Percentiles rank a stretch among this genome's conserved stretches.
phyloP scores from a whole-genome alignment of 805 yeast genomes.

The Pichia heedii region DNA sequence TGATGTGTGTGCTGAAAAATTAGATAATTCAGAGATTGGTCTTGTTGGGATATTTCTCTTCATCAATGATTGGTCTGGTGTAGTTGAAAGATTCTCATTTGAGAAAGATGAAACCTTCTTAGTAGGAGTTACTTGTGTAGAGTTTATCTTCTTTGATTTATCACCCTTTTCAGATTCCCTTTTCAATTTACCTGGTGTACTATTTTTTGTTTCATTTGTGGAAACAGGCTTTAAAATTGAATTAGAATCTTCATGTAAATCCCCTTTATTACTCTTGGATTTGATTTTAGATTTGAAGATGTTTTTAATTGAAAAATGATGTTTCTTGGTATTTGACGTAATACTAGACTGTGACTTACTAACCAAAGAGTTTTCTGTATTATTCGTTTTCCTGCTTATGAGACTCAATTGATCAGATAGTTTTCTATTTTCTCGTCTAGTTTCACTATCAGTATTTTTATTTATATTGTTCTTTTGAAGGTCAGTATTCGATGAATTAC shows the following conservation, averaged over 20 bases:
- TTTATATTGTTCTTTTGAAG: not conserved
- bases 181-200: no score
- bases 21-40: conserved; percentile 45
- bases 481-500: not conserved
- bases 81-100: not conserved
- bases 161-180: no score
- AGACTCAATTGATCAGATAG: conserved; percentile 1
- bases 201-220: no score
- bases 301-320: conserved; percentile 5
- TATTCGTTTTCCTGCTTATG: not conserved
- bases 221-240: no score
- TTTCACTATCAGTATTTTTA: not conserved
- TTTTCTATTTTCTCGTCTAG: not conserved
- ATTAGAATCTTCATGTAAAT: no score
- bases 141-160: no score
- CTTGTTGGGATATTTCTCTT: conserved; percentile 25
- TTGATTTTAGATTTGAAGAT: conserved; percentile 7
- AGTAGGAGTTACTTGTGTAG: not conserved
- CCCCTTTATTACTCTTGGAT: not conserved
- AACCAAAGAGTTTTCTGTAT: not conserved
- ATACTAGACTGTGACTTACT: not conserved
- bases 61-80: conserved; percentile 8
- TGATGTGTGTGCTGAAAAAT: conserved; percentile 39
- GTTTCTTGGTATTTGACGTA: not conserved
- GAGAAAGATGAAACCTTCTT: not conserved